Evolutionary conservation across 805 yeast species (phyloP).

Genomic region (Candida koratica): DNA sequence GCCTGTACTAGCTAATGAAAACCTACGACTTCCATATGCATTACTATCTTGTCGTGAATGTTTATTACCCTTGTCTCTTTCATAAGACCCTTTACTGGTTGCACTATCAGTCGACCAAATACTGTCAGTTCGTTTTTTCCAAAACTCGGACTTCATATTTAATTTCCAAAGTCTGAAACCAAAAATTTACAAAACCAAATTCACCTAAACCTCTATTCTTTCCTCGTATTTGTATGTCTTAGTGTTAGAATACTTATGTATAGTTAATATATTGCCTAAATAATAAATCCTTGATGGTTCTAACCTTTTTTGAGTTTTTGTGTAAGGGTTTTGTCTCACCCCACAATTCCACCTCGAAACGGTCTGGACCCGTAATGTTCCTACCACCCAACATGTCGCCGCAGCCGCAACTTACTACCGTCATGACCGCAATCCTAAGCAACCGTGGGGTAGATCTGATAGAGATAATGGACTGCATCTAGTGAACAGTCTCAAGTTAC

Average conservation of each 20-base stretch:
- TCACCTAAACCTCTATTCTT: too few relatives aligned
- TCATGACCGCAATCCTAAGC: too few relatives aligned
- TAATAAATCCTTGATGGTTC: too few relatives aligned
- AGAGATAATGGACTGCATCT: too few relatives aligned
- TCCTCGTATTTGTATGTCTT: too few relatives aligned
- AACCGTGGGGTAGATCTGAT: too few relatives aligned
- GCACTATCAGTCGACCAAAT: constrained; percentile 17
- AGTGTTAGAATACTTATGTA: too few relatives aligned
- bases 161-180: not conserved
- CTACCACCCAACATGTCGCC: too few relatives aligned
- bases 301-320: not conserved
- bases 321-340: constrained; percentile 1
- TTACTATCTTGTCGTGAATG: not conserved
- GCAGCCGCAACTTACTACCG: constrained; percentile 2
- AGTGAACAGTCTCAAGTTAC: too few relatives aligned
- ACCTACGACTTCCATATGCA: not conserved
- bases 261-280: too few relatives aligned
- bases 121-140: constrained; percentile 5
- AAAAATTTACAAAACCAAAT: too few relatives aligned
- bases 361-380: constrained; percentile 5
- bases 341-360: constrained; percentile 7
- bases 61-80: not conserved
- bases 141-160: constrained; percentile 4
- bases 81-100: constrained; percentile 5
- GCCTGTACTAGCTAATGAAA: constrained; percentile 3